Conservation (phyloP, 768 basidiomycete species). For the Dioszegia crocea region DNA sequence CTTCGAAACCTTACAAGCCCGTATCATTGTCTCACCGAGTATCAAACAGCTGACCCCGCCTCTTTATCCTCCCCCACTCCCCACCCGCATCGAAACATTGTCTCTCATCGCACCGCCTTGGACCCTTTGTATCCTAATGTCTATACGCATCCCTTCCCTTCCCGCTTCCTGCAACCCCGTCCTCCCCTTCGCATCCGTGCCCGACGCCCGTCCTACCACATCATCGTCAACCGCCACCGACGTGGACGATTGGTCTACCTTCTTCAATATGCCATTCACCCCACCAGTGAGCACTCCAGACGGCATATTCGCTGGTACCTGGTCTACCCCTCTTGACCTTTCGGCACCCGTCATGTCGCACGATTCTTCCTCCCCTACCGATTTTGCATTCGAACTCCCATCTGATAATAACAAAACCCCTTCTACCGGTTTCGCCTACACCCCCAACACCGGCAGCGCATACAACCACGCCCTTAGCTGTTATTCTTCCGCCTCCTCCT, state of each 20-base stretch:
- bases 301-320: conserved; percentile 9
- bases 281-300: conserved; percentile 1
- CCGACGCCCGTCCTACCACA: conserved; percentile 4
- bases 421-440: conserved; percentile 9
- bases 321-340: conserved; percentile 16
- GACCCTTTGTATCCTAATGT: not conserved
- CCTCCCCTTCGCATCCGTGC: not conserved
- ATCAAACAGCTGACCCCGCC: not conserved
- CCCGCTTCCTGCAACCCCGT: not conserved
- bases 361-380: conserved; percentile 22
- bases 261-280: conserved; percentile 6
- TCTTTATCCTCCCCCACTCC: not conserved
- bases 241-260: not conserved
- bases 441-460: not conserved
- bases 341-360: conserved; percentile 21
- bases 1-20: no score
- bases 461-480: conserved; percentile 10
- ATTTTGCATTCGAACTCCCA: conserved; percentile 42
- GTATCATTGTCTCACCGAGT: not conserved
- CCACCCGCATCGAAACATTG: not conserved
- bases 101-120: not conserved
- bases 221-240: conserved; percentile 3
- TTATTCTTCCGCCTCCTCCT: conserved; percentile 34
- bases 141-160: not conserved
- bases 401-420: conserved; percentile 16